Conservation (phyloP, 2,329 filamentous ascomycete species). For the Elsinoe ampelina region DNA sequence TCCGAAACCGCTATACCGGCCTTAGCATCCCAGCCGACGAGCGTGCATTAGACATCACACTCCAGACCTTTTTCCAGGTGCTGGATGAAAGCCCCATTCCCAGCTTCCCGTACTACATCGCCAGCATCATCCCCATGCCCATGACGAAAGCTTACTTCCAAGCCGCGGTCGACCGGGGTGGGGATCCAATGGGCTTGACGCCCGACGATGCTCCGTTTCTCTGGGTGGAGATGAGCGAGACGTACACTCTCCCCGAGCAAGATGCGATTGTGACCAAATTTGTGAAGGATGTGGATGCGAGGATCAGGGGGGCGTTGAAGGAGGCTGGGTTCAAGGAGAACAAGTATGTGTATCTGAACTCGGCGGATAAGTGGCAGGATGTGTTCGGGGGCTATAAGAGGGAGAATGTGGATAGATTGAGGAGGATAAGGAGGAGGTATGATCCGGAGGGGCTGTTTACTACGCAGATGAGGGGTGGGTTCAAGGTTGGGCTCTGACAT, state of each 20-base stretch:
- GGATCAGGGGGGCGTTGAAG: slow-evolving; percentile 13
- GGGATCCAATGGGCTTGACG: slow-evolving; percentile 19
- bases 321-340: slow-evolving; percentile 17
- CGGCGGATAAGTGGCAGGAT: slow-evolving; percentile 23
- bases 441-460: slow-evolving; percentile 24
- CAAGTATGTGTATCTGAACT: slow-evolving; percentile 22
- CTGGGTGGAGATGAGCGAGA: slow-evolving; percentile 15
- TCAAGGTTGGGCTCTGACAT: not conserved
- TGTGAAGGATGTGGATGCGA: not conserved
- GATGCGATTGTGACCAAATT: not conserved
- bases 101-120: not conserved
- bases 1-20: slow-evolving; percentile 14
- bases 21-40: slow-evolving; percentile 4
- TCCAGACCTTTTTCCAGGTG: not conserved
- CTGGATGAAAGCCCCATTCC: not conserved
- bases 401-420: slow-evolving; percentile 23
- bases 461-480: not conserved
- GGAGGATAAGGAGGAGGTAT: slow-evolving; percentile 24
- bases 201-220: slow-evolving; percentile 19
- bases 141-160: slow-evolving; percentile 15
- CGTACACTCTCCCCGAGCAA: slow-evolving; percentile 13
- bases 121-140: slow-evolving; percentile 1
- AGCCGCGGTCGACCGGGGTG: slow-evolving; percentile 16
- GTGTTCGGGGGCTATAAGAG: slow-evolving; percentile 24
- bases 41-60: not conserved